These are phyloP conservation scores for Pythium aristosporum DNA, from an alignment of 352 stramenopile genomes.

Conservation along the genomic window DNA sequence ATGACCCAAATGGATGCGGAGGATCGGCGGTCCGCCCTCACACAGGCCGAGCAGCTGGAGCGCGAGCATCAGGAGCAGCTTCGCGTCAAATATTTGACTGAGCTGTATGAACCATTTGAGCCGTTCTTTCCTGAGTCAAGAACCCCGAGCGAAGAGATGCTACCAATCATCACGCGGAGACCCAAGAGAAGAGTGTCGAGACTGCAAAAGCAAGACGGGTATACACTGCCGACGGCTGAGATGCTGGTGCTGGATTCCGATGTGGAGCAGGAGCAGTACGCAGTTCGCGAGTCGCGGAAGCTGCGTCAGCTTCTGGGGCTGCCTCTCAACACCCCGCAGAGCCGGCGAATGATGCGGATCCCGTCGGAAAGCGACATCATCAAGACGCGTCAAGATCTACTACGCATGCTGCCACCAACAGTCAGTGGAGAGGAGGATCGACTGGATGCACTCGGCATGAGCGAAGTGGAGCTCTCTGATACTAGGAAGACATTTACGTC, in stretches of 20 bases:
- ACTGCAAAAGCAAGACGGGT: conserved; percentile 1
- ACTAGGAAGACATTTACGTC: background rate
- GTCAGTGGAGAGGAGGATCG: conserved; percentile 21
- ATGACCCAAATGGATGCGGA: conserved; percentile 48
- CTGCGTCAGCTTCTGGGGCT: conserved; percentile 27
- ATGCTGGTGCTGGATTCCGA: conserved; percentile 17
- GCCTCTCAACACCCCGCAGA: conserved; percentile 16
- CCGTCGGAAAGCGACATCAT: conserved; percentile 29
- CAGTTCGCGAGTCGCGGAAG: conserved; percentile 28
- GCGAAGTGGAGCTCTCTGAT: background rate
- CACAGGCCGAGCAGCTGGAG: conserved; percentile 30
- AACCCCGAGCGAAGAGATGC: conserved; percentile 42
- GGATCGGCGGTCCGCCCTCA: conserved; percentile 37
- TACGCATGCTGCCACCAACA: conserved; percentile 12
- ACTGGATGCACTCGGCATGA: background rate
- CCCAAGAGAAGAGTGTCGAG: conserved; percentile 2
- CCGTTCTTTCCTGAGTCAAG: conserved; percentile 49
- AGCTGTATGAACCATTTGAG: conserved; percentile 57
- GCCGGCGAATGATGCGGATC: conserved; percentile 22
- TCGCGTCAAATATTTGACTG: conserved; percentile 35
- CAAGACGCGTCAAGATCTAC: conserved; percentile 19
- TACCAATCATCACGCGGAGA: conserved; percentile 46
- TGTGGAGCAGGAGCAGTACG: conserved; percentile 27
- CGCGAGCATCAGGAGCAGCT: conserved; percentile 30
- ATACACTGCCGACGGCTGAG: conserved; percentile 23